Evolutionary conservation across 768 basidiomycete genomes (phyloP).

Genomic region (Lactarius trivialis): DNA sequence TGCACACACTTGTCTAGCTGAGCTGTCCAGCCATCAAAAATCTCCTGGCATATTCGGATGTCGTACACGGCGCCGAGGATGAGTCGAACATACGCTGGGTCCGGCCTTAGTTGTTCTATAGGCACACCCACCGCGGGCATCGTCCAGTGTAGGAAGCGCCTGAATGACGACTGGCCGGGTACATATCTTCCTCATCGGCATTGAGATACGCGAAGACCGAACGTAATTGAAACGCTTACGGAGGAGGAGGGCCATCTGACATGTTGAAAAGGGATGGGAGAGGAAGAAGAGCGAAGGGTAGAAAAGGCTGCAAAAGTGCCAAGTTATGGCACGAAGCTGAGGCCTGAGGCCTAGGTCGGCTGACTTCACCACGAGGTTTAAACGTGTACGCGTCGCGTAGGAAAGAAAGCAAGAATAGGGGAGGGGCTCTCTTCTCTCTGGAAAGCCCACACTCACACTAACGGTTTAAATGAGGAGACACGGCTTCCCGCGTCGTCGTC

Average conservation of each 20-base stretch:
- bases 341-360: neutral
- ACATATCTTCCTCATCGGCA: conserved; percentile 7
- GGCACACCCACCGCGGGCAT: conserved; percentile 2
- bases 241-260: conserved; percentile 12
- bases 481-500: neutral
- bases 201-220: neutral
- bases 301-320: neutral
- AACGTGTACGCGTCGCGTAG: neutral
- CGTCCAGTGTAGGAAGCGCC: conserved; percentile 6
- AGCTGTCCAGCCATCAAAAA: conserved; percentile 12
- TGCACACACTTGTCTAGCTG: conserved; percentile 9
- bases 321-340: neutral
- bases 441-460: neutral
- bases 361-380: neutral
- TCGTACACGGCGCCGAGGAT: conserved; percentile 4
- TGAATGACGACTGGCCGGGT: conserved; percentile 2
- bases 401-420: neutral
- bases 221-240: conserved; percentile 7
- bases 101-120: conserved; percentile 4
- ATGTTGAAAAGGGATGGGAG: neutral
- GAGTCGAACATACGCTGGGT: neutral
- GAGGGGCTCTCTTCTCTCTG: neutral
- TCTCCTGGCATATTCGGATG: conserved; percentile 13
- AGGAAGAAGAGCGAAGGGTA: neutral
- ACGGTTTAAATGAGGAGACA: conserved; percentile 1